Evolutionary conservation across 306 rosid genomes (phyloP).

Genomic region (Lathyrus aphaca): DNA sequence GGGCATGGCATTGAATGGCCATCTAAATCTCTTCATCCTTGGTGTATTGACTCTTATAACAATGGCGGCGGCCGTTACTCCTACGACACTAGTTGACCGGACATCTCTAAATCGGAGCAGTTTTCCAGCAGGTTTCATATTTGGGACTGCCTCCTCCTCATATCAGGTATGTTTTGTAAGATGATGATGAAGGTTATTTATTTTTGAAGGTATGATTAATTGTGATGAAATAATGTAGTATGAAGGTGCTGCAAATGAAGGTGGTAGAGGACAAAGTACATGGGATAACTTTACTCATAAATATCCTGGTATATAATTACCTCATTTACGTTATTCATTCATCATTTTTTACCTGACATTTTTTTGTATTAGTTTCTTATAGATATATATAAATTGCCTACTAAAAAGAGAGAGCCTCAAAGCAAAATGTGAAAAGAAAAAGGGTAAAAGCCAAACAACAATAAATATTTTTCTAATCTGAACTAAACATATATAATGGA

Average conservation of each 20-base stretch:
- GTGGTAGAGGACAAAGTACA: slow-evolving; percentile 43
- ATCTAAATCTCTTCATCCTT: slow-evolving; percentile 16
- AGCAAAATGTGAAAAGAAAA: neutral
- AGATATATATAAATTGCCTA: too few species aligned
- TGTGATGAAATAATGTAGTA: slow-evolving; percentile 21
- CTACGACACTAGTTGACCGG: slow-evolving; percentile 12
- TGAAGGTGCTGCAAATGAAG: slow-evolving; percentile 49
- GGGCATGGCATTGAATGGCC: slow-evolving; percentile 25
- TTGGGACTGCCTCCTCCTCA: slow-evolving; percentile 45
- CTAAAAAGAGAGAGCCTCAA: too few species aligned
- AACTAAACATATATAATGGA: neutral
- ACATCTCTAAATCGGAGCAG: slow-evolving; percentile 36
- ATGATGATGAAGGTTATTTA: neutral
- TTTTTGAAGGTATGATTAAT: neutral
- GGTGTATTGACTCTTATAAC: slow-evolving; percentile 19
- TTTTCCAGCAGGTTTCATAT: slow-evolving; percentile 43
- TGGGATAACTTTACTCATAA: slow-evolving; percentile 41
- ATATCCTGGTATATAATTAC: slow-evolving; percentile 42
- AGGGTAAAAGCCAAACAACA: neutral
- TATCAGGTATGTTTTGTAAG: slow-evolving; percentile 38
- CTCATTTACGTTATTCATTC: too few species aligned
- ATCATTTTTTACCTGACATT: too few species aligned
- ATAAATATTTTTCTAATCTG: neutral
- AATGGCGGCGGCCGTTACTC: neutral
- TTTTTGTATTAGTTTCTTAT: too few species aligned